Conservation (phyloP, 2,329 filamentous ascomycete species). For the Cercospora sp. region DNA sequence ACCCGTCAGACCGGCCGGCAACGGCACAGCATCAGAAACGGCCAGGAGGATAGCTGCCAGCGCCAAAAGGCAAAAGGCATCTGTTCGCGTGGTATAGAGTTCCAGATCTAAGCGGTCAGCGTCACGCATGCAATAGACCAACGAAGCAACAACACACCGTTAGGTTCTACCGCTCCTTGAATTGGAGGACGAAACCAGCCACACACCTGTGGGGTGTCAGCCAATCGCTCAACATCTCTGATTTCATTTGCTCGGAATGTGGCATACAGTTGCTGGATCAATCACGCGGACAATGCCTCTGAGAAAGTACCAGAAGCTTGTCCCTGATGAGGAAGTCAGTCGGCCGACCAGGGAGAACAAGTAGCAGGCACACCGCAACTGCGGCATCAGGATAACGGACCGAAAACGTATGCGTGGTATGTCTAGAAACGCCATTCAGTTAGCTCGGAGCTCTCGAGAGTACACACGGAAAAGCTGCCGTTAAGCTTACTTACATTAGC, state of each 20-base stretch:
- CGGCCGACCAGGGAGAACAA: background rate
- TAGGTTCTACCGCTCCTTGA: slow-evolving; percentile 29
- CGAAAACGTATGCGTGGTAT: slow-evolving; percentile 35
- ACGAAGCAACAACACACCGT: slow-evolving; percentile 24
- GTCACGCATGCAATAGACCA: background rate
- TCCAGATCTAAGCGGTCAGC: slow-evolving; percentile 36
- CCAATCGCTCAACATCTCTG: background rate
- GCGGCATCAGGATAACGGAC: slow-evolving; percentile 8
- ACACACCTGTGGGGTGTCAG: slow-evolving; percentile 4
- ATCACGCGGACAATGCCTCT: slow-evolving; percentile 37
- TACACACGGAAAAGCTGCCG: background rate
- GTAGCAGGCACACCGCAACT: background rate
- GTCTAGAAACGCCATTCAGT: slow-evolving; percentile 22
- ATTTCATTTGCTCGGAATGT: background rate
- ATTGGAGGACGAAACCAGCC: slow-evolving; percentile 40
- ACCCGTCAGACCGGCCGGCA: slow-evolving; percentile 27
- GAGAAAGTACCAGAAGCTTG: slow-evolving; percentile 41
- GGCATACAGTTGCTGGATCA: slow-evolving; percentile 37
- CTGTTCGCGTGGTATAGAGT: slow-evolving; percentile 41
- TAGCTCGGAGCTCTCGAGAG: background rate
- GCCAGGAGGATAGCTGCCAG: slow-evolving; percentile 36
- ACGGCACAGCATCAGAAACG: slow-evolving; percentile 36
- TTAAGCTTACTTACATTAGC: background rate
- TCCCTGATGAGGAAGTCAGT: slow-evolving; percentile 26
- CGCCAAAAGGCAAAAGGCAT: slow-evolving; percentile 39